Evolutionary conservation across 2,329 filamentous ascomycete genomes (phyloP), one percentile per base, ranked within the genome.

Genomic region (Alternaria postmessia): DNA sequence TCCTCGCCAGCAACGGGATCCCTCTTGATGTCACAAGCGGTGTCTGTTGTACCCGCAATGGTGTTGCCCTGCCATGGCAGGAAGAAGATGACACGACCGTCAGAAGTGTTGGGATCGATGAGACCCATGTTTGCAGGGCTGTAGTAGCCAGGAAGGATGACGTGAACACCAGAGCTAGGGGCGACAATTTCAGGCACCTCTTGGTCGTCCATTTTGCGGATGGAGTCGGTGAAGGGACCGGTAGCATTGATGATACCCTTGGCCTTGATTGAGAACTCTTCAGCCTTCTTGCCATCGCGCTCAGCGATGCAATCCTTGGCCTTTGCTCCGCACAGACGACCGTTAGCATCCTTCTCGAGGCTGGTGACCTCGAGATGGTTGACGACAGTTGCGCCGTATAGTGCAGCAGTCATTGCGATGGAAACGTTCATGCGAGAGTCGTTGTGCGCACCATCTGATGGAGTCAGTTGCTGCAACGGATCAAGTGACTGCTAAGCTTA

Each of bases 391-490:
- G 89, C 88, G 32, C 92, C 92, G 75, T 95, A 96, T 43, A 96
- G 82, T n/a, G 92, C 91, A 57, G 92, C 92, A 18, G 93, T 96
- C 88, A 94, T 92, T 20, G 91, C 92, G 58, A 96, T 84, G 8
- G 91, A 94, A 28, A 95, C 90, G 75, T 96, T 96, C 92, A 96
- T 96, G 51, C 93, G 88, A 20, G 92, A 95, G 78, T 96, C 93
- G 74, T 96, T 96, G 81, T 96, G 93, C 30, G 91, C 92, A 69
- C 93, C 93, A 81, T 96, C 92, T 86, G 58, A 24, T 30, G 34
- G 6, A 24, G 56, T 80, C 64, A 80, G 73, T 54, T 47, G 16
- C 22, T 30, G 34, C 32, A 11, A 28, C n/a, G 12, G 30, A 41
- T 22, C 9, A n/a, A 36, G n/a, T 46, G 7, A 20, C 48, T 22